Conservation (phyloP, 495 filamentous ascomycete genomes). For the Elasticomyces elasticus region DNA sequence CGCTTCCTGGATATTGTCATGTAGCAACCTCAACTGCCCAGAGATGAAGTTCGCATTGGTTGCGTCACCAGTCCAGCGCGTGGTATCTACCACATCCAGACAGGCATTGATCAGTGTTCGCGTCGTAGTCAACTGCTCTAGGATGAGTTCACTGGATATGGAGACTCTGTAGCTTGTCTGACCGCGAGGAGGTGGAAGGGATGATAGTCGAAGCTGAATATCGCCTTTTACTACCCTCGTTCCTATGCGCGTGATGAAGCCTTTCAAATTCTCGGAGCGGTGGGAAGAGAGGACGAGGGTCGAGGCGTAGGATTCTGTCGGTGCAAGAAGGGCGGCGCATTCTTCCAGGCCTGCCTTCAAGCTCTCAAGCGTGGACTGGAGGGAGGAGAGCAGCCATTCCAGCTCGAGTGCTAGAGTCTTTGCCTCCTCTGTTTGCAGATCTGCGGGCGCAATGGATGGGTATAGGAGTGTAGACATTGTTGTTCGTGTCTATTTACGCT, state of each 20-base stretch:
- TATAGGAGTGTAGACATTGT: constrained; percentile 68
- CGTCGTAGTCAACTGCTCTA: constrained; percentile 60
- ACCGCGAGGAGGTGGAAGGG: constrained; percentile 41
- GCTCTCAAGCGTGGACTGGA: constrained; percentile 65
- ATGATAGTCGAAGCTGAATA: constrained; percentile 33
- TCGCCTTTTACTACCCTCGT: constrained; percentile 34
- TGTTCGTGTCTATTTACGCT: neutral
- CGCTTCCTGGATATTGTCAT: constrained; percentile 66
- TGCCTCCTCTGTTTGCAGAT: constrained; percentile 57
- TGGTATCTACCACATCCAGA: constrained; percentile 69
- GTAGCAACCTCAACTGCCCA: constrained; percentile 66
- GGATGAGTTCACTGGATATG: constrained; percentile 43
- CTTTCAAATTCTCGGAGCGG: constrained; percentile 82
- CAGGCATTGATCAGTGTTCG: constrained; percentile 64
- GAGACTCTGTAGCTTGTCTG: constrained; percentile 47
- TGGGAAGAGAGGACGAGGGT: constrained; percentile 84
- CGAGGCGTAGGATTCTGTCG: constrained; percentile 67
- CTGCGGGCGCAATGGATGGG: constrained; percentile 56
- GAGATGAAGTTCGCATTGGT: constrained; percentile 59
- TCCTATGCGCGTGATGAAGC: constrained; percentile 64
- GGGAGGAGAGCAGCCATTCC: constrained; percentile 70
- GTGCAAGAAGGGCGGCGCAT: constrained; percentile 72
- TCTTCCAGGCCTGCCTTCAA: constrained; percentile 80
- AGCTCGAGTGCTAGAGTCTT: constrained; percentile 64
- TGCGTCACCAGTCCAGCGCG: constrained; percentile 53